These are phyloP conservation scores for Miscanthus sacchariflorus DNA, from an alignment of 202 grass and related monocot species.

Conservation along the genomic window DNA sequence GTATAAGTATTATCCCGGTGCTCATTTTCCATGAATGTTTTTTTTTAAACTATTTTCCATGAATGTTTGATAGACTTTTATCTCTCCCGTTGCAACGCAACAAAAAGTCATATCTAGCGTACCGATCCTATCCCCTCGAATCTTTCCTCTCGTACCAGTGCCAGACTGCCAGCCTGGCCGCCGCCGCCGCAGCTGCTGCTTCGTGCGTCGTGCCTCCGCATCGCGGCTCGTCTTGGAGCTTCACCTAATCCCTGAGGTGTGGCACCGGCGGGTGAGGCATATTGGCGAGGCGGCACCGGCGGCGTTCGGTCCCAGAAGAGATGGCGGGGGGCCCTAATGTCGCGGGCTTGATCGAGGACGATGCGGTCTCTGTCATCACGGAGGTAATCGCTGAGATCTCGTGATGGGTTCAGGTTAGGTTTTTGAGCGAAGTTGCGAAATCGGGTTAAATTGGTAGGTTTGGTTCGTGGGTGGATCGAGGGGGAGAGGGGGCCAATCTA, in stretches of 20 bases:
- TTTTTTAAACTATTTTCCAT: no score
- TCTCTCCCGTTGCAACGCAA: no score
- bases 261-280: background rate
- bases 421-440: background rate
- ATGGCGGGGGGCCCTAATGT: background rate
- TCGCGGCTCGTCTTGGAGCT: background rate
- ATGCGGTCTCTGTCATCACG: background rate
- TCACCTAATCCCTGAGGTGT: background rate
- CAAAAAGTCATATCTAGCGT: no score
- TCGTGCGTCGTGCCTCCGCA: background rate
- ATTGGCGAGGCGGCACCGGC: background rate
- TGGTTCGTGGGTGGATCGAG: background rate
- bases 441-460: background rate
- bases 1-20: no score
- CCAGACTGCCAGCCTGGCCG: background rate
- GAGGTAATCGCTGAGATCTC: conserved; percentile 10
- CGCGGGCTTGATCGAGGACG: conserved; percentile 13
- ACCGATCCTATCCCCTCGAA: no score
- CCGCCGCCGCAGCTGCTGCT: background rate
- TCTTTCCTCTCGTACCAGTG: background rate
- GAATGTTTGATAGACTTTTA: no score
- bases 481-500: no score
- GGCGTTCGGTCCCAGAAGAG: no score
- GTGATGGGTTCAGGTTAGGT: background rate
- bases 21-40: no score